Evolutionary conservation across 1,139 yeast species (phyloP).

Genomic region (Suhomyces kunorum): DNA sequence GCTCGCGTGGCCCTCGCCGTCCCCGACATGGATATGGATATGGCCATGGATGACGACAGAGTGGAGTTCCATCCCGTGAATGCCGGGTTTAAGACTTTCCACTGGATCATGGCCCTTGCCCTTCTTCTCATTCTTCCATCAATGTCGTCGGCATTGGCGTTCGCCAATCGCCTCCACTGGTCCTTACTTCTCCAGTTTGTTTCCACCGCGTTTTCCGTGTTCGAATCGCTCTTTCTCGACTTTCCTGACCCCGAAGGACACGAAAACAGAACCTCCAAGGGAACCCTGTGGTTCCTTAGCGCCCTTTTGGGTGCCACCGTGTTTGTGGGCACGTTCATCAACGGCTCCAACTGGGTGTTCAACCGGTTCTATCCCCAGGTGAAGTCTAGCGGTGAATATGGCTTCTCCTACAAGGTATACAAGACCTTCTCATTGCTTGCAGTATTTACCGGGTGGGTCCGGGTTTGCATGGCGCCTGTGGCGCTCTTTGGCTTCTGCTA

Average conservation of each 20-base stretch:
- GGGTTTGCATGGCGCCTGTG: constrained; percentile 77
- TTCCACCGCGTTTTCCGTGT: constrained; percentile 49
- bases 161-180: constrained; percentile 52
- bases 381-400: constrained; percentile 14
- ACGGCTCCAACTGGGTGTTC: constrained; percentile 52
- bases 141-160: constrained; percentile 51
- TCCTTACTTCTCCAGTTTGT: constrained; percentile 50
- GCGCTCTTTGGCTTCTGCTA: constrained; percentile 81
- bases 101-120: constrained; percentile 57
- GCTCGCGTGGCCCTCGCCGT: not conserved
- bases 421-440: constrained; percentile 47
- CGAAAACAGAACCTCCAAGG: constrained; percentile 66
- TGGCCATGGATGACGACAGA: constrained; percentile 33
- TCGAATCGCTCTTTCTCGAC: constrained; percentile 57
- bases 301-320: constrained; percentile 48
- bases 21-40: constrained; percentile 24
- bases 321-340: constrained; percentile 54
- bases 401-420: constrained; percentile 32
- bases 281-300: constrained; percentile 62
- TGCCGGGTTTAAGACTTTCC: constrained; percentile 58
- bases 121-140: constrained; percentile 56
- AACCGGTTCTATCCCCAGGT: constrained; percentile 36
- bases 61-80: constrained; percentile 48
- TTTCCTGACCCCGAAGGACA: constrained; percentile 66
- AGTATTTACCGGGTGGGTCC: constrained; percentile 63